Conservation (phyloP, 2,329 filamentous ascomycete genomes). For the Byssothecium circinans region DNA sequence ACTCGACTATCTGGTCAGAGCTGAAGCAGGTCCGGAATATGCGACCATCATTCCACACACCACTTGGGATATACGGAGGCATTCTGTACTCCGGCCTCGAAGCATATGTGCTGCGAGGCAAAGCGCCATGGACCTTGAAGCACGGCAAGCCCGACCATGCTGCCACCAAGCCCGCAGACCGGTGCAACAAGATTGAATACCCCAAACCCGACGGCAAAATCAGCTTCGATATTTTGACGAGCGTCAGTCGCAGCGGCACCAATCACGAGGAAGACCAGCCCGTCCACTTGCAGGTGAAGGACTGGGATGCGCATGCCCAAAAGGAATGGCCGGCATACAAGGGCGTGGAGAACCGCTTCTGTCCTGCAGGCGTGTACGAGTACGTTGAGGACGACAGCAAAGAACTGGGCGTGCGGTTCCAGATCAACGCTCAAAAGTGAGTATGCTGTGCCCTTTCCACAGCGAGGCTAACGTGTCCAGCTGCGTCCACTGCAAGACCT, state of each 20-base stretch:
- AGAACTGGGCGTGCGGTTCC: constrained; percentile 86
- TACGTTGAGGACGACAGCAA: constrained; percentile 92
- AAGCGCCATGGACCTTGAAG: constrained; percentile 86
- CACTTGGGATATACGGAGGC: constrained; percentile 85
- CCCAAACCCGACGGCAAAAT: constrained; percentile 95
- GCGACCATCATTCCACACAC: constrained; percentile 88
- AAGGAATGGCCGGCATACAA: constrained; percentile 85
- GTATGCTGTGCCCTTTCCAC: constrained; percentile 48
- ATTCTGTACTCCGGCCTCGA: constrained; percentile 92
- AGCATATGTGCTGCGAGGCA: constrained; percentile 82
- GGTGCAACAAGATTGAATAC: constrained; percentile 89
- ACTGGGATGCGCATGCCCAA: constrained; percentile 89
- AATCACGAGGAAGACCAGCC: constrained; percentile 99
- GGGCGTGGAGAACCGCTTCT: constrained; percentile 94
- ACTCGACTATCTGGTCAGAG: constrained; percentile 90
- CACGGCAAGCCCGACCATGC: constrained; percentile 78
- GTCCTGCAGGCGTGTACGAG: constrained; percentile 95
- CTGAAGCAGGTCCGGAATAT: constrained; percentile 96
- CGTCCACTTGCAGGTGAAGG: constrained; percentile 89
- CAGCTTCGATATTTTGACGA: constrained; percentile 93
- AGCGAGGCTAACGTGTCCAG: constrained; percentile 52
- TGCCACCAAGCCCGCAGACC: constrained; percentile 76
- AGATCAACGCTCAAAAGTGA: constrained; percentile 97
- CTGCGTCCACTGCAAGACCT: constrained; percentile 99
- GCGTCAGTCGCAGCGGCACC: constrained; percentile 90